Base-by-base conservation (phyloP, 2,329 filamentous ascomycete genomes). In the Biscogniauxia marginata region DNA sequence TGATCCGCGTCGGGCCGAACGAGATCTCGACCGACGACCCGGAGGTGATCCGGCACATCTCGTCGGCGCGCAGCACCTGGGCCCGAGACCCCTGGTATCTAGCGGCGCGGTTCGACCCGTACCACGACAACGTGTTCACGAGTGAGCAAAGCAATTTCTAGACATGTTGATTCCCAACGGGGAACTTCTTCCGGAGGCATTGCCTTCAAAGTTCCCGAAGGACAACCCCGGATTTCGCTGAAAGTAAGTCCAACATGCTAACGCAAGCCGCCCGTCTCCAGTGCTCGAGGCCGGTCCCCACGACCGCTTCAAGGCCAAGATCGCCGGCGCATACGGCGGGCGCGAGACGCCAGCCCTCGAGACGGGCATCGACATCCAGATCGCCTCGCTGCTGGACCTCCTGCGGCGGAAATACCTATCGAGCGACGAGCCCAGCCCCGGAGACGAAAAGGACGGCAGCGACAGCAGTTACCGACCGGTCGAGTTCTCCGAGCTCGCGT, bases 1-100 rank as follows among this genome's bases (percentile, higher is more conserved):
- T 73, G 18, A 65, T 68, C 6, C 69, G 74, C 48, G 63, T 77
- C 44, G 74, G 73, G 5, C 73, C 74, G 16, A 69, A 68, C 46
- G 68, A 73, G 21, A 63, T 77, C 7, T 57, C 73, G 11, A 76
- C 72, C 1, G 66, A 67, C 50, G 62, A 65, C n/a, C 61, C 59
- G 3, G 58, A 61, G 21, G 56, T 53, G 3, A 56, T 63, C 20
- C 61, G 63, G 16, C 57, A 52, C 18, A 60, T 65, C 47, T 53
- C 54, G n/a, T 53, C 43, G 9, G 48, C 55, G 8, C 59, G 60
- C 48, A 57, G 54, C 49, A 3, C 22, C 8, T 64, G 60, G 49
- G 44, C 46, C 3, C 60, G 60, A 6, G 55, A 58, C 19, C 43
- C 43, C 8, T 65, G 65, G 65, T 65, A 67, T 49, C 49, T 55